phyloP scores from a whole-genome alignment of 2,329 filamentous ascomycete species.

The Phaeoacremonium minimum region DNA sequence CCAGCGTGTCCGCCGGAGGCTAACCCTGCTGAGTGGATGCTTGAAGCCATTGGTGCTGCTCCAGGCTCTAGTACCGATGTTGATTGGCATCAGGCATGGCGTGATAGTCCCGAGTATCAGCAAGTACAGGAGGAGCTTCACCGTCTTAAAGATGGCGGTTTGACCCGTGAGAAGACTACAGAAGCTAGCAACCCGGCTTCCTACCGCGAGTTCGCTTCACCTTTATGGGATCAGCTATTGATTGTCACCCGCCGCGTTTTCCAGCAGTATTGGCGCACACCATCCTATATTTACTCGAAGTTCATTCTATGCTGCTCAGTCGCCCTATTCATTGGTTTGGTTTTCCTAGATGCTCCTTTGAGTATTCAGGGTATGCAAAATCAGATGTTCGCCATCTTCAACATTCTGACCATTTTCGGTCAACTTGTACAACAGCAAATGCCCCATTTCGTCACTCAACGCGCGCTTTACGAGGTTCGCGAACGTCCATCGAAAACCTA shows the following conservation, averaged over 20 bases:
- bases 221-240: constrained; percentile 63
- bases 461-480: constrained; percentile 77
- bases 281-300: constrained; percentile 87
- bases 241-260: constrained; percentile 73
- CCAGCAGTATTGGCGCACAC: constrained; percentile 89
- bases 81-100: constrained; percentile 28
- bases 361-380: constrained; percentile 77
- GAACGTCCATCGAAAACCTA: constrained; percentile 83
- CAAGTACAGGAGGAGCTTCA: constrained; percentile 19
- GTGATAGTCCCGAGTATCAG: constrained; percentile 20
- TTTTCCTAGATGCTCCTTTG: constrained; percentile 69
- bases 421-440: constrained; percentile 76
- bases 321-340: constrained; percentile 76
- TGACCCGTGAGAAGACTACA: constrained; percentile 29
- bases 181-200: neutral
- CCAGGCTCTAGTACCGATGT: constrained; percentile 35
- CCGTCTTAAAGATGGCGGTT: constrained; percentile 13
- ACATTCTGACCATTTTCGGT: constrained; percentile 77
- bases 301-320: constrained; percentile 58
- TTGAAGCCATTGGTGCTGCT: constrained; percentile 36
- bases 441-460: constrained; percentile 81
- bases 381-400: constrained; percentile 83
- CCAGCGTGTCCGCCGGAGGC: constrained; percentile 46
- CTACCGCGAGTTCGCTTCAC: constrained; percentile 77
- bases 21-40: constrained; percentile 67